Evolutionary conservation across 768 basidiomycete genomes (phyloP).

Genomic region (Dioszegia hungarica): DNA sequence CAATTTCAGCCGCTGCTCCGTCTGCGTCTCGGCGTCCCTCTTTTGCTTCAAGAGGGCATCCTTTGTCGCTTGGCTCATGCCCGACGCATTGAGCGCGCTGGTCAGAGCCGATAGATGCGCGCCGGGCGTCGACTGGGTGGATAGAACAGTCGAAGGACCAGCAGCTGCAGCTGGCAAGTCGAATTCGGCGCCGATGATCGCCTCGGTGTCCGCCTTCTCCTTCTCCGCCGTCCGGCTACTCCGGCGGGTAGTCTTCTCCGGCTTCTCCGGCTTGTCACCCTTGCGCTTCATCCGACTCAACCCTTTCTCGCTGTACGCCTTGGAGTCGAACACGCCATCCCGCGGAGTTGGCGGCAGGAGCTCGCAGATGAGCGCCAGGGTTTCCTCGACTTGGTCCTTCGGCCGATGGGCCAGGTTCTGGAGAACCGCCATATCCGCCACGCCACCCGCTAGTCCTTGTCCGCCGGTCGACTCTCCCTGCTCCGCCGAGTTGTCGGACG

Average conservation of each 20-base stretch:
- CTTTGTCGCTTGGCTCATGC: conserved; percentile 32
- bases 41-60: conserved; percentile 22
- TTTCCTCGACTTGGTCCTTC: conserved; percentile 96
- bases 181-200: too few species aligned
- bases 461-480: conserved; percentile 56
- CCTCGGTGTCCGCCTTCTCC: conserved; percentile 19
- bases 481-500: conserved; percentile 55
- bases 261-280: conserved; percentile 15
- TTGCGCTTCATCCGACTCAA: conserved; percentile 64
- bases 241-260: conserved; percentile 30
- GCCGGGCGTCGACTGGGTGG: too few species aligned
- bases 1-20: conserved; percentile 60
- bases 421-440: conserved; percentile 96
- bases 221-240: conserved; percentile 29
- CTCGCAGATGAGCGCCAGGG: conserved; percentile 80
- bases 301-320: conserved; percentile 80
- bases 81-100: conserved; percentile 12
- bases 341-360: conserved; percentile 71
- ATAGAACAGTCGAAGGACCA: conserved; percentile 14
- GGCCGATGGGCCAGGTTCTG: conserved; percentile 93
- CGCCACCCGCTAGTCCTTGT: conserved; percentile 77
- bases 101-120: background rate
- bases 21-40: conserved; percentile 54
- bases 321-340: conserved; percentile 96
- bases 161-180: too few species aligned